Evolutionary conservation across 2,329 filamentous ascomycete genomes (phyloP).

Genomic region (Xylaria sp.): DNA sequence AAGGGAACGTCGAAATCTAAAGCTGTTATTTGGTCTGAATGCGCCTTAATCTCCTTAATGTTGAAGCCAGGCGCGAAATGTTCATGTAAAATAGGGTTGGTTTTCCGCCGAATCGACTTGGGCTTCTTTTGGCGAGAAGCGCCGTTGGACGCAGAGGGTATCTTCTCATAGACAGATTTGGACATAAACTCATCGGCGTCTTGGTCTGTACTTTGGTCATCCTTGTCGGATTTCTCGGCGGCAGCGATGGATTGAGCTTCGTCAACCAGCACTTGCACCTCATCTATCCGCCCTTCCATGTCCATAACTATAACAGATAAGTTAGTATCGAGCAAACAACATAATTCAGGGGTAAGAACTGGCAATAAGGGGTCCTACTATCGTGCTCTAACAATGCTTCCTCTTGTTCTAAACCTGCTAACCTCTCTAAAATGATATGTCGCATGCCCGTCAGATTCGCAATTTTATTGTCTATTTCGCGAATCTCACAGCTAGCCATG

Average conservation of each 20-base stretch:
- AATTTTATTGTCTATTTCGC: slow-evolving; percentile 95
- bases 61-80: slow-evolving; percentile 85
- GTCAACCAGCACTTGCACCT: slow-evolving; percentile 53
- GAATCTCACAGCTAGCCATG: slow-evolving; percentile 94
- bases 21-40: slow-evolving; percentile 81
- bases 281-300: slow-evolving; percentile 56
- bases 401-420: slow-evolving; percentile 83
- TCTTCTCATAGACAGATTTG: slow-evolving; percentile 91
- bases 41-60: slow-evolving; percentile 84
- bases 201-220: slow-evolving; percentile 47
- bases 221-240: slow-evolving; percentile 47
- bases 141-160: slow-evolving; percentile 52
- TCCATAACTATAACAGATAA: slow-evolving; percentile 48
- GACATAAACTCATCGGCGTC: slow-evolving; percentile 77
- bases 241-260: slow-evolving; percentile 53
- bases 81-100: slow-evolving; percentile 92
- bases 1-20: slow-evolving; percentile 97
- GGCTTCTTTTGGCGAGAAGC: slow-evolving; percentile 47
- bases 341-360: neutral
- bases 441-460: slow-evolving; percentile 90
- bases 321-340: slow-evolving; percentile 30
- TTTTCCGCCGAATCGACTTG: slow-evolving; percentile 64
- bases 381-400: slow-evolving; percentile 88
- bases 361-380: slow-evolving; percentile 44
- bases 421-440: slow-evolving; percentile 78